A percentile compares a stretch with the other conserved stretches of the same genome.
Conservation (phyloP, 345 rosid genomes). For the Citrus sp. region DNA sequence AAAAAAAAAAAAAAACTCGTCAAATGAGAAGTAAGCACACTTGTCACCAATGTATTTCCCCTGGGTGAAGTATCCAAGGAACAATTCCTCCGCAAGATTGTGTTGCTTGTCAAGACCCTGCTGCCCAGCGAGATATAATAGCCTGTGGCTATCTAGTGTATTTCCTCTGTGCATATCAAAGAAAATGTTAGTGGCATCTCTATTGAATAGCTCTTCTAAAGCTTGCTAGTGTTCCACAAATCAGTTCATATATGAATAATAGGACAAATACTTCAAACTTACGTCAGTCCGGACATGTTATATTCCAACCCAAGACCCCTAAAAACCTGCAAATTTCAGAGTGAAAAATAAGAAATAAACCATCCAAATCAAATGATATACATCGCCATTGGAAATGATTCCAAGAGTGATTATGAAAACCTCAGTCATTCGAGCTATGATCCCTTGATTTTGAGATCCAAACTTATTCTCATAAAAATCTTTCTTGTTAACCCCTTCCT, state of each 20-base stretch:
- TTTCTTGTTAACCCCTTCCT: slow-evolving; percentile 77
- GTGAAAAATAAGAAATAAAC: neutral
- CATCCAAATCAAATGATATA: slow-evolving; percentile 3
- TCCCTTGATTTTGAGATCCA: slow-evolving; percentile 52
- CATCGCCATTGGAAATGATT: neutral
- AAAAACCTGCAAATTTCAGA: slow-evolving; percentile 51
- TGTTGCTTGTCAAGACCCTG: slow-evolving; percentile 68
- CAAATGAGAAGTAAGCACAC: slow-evolving; percentile 27
- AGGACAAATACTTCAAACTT: slow-evolving; percentile 27
- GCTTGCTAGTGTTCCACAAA: neutral
- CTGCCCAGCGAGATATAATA: slow-evolving; percentile 64
- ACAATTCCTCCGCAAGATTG: slow-evolving; percentile 72
- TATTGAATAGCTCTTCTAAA: neutral
- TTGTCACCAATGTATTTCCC: slow-evolving; percentile 81
- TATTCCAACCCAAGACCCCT: slow-evolving; percentile 70
- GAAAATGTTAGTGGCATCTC: slow-evolving; percentile 7
- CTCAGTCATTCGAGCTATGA: slow-evolving; percentile 59
- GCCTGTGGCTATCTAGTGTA: slow-evolving; percentile 86
- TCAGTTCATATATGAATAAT: neutral
- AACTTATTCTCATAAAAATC: slow-evolving; percentile 59
- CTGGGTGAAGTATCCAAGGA: slow-evolving; percentile 83
- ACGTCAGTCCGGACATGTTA: slow-evolving; percentile 82
- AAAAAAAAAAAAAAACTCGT: neutral
- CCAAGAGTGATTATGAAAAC: slow-evolving; percentile 28
- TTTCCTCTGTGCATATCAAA: slow-evolving; percentile 51